Percentiles rank a stretch among this genome's conserved stretches.
These are phyloP conservation scores for Spathaspora jeffriesii DNA, from an alignment of 1,139 yeast species.

Conservation along the genomic window DNA sequence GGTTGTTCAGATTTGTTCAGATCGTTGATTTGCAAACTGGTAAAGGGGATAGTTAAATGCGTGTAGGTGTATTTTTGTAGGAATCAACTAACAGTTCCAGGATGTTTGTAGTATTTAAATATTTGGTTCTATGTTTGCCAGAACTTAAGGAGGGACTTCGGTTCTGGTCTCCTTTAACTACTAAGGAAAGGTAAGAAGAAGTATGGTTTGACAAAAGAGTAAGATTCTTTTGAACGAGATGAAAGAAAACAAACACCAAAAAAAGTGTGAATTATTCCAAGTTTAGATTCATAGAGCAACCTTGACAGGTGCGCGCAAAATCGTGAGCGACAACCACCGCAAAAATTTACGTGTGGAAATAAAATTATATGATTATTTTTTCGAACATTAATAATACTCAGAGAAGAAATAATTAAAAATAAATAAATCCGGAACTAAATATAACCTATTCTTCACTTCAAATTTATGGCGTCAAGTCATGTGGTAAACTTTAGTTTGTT, in stretches of 20 bases:
- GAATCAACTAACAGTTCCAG: neutral
- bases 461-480: neutral
- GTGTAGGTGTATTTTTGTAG: too few relatives aligned
- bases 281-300: neutral
- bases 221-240: neutral
- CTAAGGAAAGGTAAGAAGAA: neutral
- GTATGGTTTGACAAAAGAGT: neutral
- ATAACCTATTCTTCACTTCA: neutral
- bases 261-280: neutral
- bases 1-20: too few relatives aligned
- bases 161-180: neutral
- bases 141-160: neutral
- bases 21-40: too few relatives aligned
- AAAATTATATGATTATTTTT: neutral
- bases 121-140: neutral
- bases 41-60: too few relatives aligned
- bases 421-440: neutral
- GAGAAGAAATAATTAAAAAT: neutral
- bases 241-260: neutral
- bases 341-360: neutral
- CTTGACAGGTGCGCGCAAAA: neutral
- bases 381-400: neutral
- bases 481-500: neutral
- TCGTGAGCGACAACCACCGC: neutral
- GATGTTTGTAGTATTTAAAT: neutral